Conservation (phyloP, 176 grass and related monocot species). For the Phoenix dactylifera region DNA sequence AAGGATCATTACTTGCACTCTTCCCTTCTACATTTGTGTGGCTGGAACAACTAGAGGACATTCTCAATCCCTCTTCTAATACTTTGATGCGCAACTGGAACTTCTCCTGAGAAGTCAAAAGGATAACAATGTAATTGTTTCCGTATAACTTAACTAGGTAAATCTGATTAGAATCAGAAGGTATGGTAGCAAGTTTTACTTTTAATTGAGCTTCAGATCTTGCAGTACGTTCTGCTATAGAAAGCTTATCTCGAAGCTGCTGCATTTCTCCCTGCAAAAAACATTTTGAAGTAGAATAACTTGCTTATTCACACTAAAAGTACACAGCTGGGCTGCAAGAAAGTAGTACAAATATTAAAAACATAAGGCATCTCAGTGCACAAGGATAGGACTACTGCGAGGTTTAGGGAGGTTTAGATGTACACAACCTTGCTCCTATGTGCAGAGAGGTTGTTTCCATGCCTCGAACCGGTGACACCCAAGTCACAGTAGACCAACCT, state of each 20-base stretch:
- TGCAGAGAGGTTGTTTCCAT: too few relatives aligned
- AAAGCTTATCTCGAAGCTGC: constrained; percentile 86
- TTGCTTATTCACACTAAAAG: not conserved
- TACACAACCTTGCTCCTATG: too few relatives aligned
- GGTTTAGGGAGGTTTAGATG: too few relatives aligned
- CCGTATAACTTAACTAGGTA: too few relatives aligned
- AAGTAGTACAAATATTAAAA: too few relatives aligned
- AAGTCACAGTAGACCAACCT: too few relatives aligned
- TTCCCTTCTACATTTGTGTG: constrained; percentile 54
- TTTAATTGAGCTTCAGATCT: constrained; percentile 85
- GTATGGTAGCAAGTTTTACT: constrained; percentile 25
- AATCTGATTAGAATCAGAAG: too few relatives aligned
- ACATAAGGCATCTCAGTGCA: too few relatives aligned
- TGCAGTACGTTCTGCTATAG: constrained; percentile 69
- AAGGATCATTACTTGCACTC: constrained; percentile 40
- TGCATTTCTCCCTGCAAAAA: constrained; percentile 85
- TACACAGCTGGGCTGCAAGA: too few relatives aligned
- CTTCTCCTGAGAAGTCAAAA: constrained; percentile 57
- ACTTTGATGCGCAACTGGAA: constrained; percentile 77
- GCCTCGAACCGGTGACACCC: too few relatives aligned
- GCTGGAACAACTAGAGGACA: constrained; percentile 38
- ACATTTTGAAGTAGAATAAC: constrained; percentile 1
- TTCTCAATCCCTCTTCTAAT: constrained; percentile 85
- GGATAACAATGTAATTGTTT: not conserved
- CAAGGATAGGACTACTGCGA: too few relatives aligned